Base-by-base conservation (phyloP, 2,329 filamentous ascomycete genomes). In the Incumbomyces delicatus region DNA sequence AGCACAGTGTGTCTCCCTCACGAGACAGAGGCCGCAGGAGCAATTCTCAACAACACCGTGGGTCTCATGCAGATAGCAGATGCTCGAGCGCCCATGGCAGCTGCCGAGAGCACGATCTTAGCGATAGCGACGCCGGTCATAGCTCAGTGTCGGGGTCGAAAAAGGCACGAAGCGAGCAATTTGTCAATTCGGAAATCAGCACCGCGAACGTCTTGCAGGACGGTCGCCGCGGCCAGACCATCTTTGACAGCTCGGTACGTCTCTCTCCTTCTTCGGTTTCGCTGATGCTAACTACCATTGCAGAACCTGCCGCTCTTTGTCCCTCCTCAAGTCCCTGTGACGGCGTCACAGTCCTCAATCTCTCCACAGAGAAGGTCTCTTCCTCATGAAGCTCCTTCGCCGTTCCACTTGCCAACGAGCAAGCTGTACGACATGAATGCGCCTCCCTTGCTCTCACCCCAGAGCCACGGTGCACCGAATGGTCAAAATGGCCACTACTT, bases 161-260 rank as follows among this genome's bases (percentile, higher is more conserved):
- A 59, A 85, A 85, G 64, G 78, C 76, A 58, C 88, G 86, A 65
- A 80, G 74, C 54, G 89, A 95, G 60, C 84, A 87, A 54, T 79
- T 95, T 59, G 88, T 87, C 41, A 95, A 87, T 63, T 94, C 92
- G 13, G 92, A 98, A 58, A 98, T 98, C 61, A 96, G 90, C 64
- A 80, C 95, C 57, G 89, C 95, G 58, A 98, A 98, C 64, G 96
- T 98, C 66, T 85, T 98, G 51, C 90, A 96, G 68, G 92, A 94
- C 61, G 89, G 90, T 56, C 83, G 92, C 66, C 83, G 92, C 63
- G 95, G 96, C 74, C 81, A 88, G 61, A 87, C 90, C 59, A 95
- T 95, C 68, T 83, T 83, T 70, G 90, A 96, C 66, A 96, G 90
- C 72, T 95, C 90, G 68, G 90, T 96, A 83, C 81, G 90, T 75